Percentiles rank a stretch among this genome's conserved stretches.
Conservation (phyloP, 345 rosid species). For the Pistacia atlantica region DNA sequence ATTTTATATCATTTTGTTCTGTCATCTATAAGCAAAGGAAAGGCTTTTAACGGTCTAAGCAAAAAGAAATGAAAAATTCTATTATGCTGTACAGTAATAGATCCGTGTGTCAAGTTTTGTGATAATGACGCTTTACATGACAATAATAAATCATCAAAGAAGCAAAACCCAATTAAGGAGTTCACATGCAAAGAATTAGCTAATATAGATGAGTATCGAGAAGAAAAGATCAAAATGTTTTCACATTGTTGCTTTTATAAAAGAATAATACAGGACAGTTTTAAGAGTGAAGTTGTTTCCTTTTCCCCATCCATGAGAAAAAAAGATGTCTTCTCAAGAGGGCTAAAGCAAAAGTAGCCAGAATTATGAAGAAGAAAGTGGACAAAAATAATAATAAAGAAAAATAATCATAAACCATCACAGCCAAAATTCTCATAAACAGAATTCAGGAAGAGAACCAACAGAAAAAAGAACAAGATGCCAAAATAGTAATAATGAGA, state of each 20-base stretch:
- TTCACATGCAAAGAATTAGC: too few relatives aligned
- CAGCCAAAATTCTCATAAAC: not conserved
- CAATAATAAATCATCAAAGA: not conserved
- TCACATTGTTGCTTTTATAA: too few relatives aligned
- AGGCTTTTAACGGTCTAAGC: not conserved
- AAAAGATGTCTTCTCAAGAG: too few relatives aligned
- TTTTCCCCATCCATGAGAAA: too few relatives aligned
- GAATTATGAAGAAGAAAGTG: too few relatives aligned
- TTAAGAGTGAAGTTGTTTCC: too few relatives aligned
- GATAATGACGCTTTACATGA: not conserved
- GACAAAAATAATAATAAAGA: too few relatives aligned
- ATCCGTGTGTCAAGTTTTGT: not conserved
- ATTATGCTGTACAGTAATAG: not conserved
- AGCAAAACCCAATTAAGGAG: not conserved
- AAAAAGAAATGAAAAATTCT: not conserved
- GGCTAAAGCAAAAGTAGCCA: too few relatives aligned
- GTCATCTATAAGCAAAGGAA: constrained; percentile 2
- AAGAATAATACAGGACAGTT: too few relatives aligned
- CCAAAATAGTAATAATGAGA: constrained; percentile 3
- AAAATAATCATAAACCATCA: too few relatives aligned
- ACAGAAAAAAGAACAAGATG: not conserved
- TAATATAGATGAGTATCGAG: too few relatives aligned
- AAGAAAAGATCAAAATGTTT: too few relatives aligned
- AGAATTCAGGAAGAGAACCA: not conserved
- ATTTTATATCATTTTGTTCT: not conserved